Evolutionary conservation across 768 basidiomycete genomes (phyloP), one percentile per base, ranked within the genome.

Genomic region (Rickenella mellea): DNA sequence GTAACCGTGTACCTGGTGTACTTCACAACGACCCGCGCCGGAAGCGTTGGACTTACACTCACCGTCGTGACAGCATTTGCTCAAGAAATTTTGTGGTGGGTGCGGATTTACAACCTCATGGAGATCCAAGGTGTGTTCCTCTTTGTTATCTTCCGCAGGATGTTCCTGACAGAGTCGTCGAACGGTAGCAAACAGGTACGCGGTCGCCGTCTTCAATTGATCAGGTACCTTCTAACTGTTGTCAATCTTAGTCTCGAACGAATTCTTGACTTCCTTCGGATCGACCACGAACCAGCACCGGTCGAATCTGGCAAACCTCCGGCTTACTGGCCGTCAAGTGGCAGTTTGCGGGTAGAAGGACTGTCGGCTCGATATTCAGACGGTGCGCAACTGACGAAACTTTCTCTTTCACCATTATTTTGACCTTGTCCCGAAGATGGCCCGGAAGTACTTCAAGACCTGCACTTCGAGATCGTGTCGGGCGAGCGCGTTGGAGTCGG

Each of bases 241-340:
- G 4, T 8, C 14, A n/a, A 22, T 39, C 24, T 41, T 40, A 59
- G 60, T 26, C 37, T 58, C 6, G 53, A 66, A 51, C 53, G 68
- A 9, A 62, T 70, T 43, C 55, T 64, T 33, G 63, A 63, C 32
- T 82, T 76, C 52, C 54, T 80, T n/a, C 52, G 63, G 26, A 76
- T 79, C 42, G 78, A 80, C 27, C 73, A 76, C 39, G 78, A 82
- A 52, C 66, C 67, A 4, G 56, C 61, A 42, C 44, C 66, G 2
- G 63, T 63, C 0, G 44, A 56, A n/a, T 43, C 52, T 8, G 70
- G 71, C 30, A 57, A 61, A 27, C 80, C 80, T 3, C 79, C 81
- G 2, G 79, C 80, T 1, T 68, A 76, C 45, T 83, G 81, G 80
- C 80, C 80, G 0, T 62, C 72, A 8, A 73, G 70, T 12, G 80